phyloP scores from a whole-genome alignment of 2,329 filamentous ascomycete species.

The Dichotomopilus funicola region DNA sequence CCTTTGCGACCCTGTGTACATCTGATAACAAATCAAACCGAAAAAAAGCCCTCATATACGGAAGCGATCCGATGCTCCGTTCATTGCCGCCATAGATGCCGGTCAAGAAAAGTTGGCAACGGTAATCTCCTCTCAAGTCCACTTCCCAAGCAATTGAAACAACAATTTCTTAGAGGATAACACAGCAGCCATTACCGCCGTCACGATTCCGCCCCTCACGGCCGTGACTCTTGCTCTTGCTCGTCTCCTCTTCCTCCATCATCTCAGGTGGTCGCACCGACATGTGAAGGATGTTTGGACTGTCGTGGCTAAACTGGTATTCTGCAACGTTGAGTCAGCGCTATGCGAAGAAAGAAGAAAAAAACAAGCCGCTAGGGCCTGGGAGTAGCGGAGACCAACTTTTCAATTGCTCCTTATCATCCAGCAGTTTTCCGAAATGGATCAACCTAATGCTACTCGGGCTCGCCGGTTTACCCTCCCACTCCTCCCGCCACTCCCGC shows the following conservation, averaged over 20 bases:
- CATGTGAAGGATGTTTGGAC: conserved; percentile 89
- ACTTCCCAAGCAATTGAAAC: too few species aligned
- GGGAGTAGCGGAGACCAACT: conserved; percentile 49
- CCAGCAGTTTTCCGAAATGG: conserved; percentile 82
- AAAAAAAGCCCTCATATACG: neutral
- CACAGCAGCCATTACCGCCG: conserved; percentile 42
- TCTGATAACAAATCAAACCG: neutral
- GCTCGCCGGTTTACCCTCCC: conserved; percentile 79
- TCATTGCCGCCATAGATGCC: conserved; percentile 2
- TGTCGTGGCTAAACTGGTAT: conserved; percentile 67
- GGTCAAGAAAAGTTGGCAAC: neutral
- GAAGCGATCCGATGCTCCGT: conserved; percentile 6
- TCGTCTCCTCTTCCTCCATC: conserved; percentile 71
- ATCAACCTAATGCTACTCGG: conserved; percentile 88
- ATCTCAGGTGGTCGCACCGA: conserved; percentile 82
- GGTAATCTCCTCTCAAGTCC: neutral
- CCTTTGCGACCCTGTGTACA: neutral
- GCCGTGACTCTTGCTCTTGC: conserved; percentile 51
- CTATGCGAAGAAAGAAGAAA: too few species aligned
- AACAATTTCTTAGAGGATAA: conserved; percentile 30
- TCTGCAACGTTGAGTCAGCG: conserved; percentile 43
- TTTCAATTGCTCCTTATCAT: conserved; percentile 78
- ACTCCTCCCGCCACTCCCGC: conserved; percentile 86
- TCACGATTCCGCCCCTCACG: conserved; percentile 36
- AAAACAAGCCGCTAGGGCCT: neutral